Evolutionary conservation across 2,329 filamentous ascomycete genomes (phyloP).

Genomic region (Verticillium zaregamsianum): DNA sequence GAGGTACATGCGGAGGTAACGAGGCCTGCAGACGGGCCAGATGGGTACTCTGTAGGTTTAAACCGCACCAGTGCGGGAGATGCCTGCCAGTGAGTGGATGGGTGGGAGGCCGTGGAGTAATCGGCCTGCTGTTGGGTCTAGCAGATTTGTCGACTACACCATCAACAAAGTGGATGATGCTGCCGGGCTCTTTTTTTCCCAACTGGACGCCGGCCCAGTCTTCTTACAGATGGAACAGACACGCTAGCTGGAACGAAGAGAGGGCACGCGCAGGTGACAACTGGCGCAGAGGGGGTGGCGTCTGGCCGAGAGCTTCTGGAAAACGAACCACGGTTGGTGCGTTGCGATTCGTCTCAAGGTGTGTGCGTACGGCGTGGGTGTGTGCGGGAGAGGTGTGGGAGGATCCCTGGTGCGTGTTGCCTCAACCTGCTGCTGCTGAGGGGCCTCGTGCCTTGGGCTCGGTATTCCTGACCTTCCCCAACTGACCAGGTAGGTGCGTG

Average conservation of each 20-base stretch:
- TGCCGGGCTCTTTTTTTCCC: neutral
- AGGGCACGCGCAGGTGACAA: neutral
- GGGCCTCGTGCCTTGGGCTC: neutral
- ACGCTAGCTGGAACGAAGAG: neutral
- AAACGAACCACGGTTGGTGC: neutral
- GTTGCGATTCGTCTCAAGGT: neutral
- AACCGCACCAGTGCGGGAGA: constrained; percentile 13
- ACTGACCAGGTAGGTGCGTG: neutral
- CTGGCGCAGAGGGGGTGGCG: neutral
- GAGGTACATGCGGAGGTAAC: constrained; percentile 13
- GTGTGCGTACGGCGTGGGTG: neutral
- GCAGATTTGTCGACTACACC: neutral
- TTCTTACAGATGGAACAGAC: neutral
- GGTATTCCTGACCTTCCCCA: neutral
- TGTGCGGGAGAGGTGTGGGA: neutral
- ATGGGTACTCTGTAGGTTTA: constrained; percentile 7
- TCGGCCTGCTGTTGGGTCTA: constrained; percentile 2
- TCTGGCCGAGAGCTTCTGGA: neutral
- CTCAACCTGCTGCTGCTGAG: neutral
- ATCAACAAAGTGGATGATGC: neutral
- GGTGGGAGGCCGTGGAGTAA: constrained; percentile 10
- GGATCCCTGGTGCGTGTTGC: neutral
- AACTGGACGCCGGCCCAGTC: neutral
- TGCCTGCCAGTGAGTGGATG: constrained; percentile 10
- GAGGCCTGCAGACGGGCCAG: constrained; percentile 12